phyloP scores from a whole-genome alignment of 345 rosid species.

The Corchorus olitorius region DNA sequence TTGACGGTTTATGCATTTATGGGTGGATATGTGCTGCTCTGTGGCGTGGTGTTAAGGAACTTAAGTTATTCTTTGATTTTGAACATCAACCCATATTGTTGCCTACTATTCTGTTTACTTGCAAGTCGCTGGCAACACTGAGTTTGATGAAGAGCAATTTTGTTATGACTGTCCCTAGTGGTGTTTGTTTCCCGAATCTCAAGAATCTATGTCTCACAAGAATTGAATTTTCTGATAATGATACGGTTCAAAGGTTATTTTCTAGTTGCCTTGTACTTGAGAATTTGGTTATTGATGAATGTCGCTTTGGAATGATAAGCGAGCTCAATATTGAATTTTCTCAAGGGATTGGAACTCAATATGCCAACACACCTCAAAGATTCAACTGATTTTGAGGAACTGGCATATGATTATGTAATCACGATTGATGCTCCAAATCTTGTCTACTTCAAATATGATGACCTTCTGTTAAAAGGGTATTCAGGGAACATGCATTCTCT shows the following conservation, averaged over 20 bases:
- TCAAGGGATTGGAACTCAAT: not conserved
- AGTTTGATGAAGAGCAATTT: not conserved
- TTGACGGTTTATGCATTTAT: not conserved
- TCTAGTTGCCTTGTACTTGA: not conserved
- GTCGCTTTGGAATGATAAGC: too few species aligned
- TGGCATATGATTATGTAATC: too few species aligned
- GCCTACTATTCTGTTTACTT: not conserved
- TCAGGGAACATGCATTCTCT: not conserved
- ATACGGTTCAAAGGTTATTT: not conserved
- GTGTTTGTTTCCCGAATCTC: not conserved
- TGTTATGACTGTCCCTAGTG: not conserved
- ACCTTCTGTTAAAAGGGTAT: not conserved
- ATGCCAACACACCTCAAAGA: too few species aligned
- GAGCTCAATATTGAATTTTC: not conserved
- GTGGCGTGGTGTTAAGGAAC: not conserved
- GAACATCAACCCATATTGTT: too few species aligned
- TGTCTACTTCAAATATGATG: not conserved
- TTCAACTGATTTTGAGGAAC: too few species aligned
- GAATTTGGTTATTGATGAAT: not conserved
- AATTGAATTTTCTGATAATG: not conserved
- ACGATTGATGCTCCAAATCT: not conserved
- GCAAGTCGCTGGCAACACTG: not conserved
- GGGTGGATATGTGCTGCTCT: not conserved
- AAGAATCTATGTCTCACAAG: not conserved
- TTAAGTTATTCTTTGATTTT: not conserved